phyloP scores from a whole-genome alignment of 2,329 filamentous ascomycete species.

The Aspergillus quadricinctus region DNA sequence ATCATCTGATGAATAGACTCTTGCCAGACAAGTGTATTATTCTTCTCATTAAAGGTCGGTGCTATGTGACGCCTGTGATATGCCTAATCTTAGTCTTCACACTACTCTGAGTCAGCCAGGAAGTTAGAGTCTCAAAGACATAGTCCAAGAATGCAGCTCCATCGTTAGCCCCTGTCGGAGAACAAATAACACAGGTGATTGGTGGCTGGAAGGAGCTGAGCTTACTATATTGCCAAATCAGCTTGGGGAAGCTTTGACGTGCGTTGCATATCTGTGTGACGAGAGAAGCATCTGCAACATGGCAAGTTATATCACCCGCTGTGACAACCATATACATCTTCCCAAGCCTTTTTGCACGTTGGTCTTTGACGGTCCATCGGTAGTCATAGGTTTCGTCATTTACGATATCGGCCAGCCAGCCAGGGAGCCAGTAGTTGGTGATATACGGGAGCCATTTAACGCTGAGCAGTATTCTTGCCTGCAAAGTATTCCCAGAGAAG shows the following conservation, averaged over 20 bases:
- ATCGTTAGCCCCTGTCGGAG: neutral
- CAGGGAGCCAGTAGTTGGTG: conserved; percentile 9
- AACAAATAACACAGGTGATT: neutral
- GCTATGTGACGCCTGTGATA: conserved; percentile 42
- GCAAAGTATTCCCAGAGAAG: neutral
- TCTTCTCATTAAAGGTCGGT: conserved; percentile 43
- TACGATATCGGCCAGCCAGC: conserved; percentile 9
- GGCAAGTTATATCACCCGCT: conserved; percentile 5
- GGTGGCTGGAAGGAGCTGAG: neutral
- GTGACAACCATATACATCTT: conserved; percentile 12
- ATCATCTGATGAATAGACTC: conserved; percentile 29
- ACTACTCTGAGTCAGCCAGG: conserved; percentile 6
- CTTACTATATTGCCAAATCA: conserved; percentile 12
- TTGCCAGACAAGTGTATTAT: conserved; percentile 38
- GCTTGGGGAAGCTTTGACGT: conserved; percentile 13
- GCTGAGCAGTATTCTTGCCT: conserved; percentile 2
- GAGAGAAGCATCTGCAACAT: conserved; percentile 15
- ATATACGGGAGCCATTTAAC: conserved; percentile 4
- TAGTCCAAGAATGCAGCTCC: conserved; percentile 1
- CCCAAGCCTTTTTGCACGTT: conserved; percentile 10
- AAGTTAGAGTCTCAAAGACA: neutral
- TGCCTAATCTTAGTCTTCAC: conserved; percentile 36
- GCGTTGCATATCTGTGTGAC: conserved; percentile 12
- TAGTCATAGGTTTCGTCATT: conserved; percentile 3
- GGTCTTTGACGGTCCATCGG: conserved; percentile 15